These are phyloP conservation scores for Tagetes patula DNA, from an alignment of 129 eudicot species.

Conservation along the genomic window DNA sequence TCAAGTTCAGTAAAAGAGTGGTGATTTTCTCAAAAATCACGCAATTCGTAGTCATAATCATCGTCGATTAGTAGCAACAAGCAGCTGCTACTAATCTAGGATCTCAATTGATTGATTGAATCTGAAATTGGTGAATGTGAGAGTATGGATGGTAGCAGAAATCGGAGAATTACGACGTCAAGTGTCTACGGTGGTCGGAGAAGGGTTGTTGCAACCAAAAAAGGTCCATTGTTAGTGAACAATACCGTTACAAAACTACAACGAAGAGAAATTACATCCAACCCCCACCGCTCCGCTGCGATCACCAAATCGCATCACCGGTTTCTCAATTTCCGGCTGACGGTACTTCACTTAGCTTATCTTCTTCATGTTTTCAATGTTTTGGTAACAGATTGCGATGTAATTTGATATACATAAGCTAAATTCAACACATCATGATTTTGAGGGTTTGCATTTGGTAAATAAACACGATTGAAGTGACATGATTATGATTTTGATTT, in stretches of 20 bases:
- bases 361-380: neutral
- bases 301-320: conserved; percentile 33
- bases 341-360: conserved; percentile 13
- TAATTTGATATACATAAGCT: conserved; percentile 8
- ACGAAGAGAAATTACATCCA: conserved; percentile 35
- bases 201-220: conserved; percentile 34
- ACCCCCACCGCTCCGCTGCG: conserved; percentile 24
- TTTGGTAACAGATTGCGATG: neutral
- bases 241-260: conserved; percentile 39
- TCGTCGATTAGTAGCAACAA: conserved; percentile 15
- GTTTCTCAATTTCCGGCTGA: conserved; percentile 32
- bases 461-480: conserved; percentile 11
- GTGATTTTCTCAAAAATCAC: neutral
- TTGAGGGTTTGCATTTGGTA: conserved; percentile 5
- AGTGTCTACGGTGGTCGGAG: conserved; percentile 34
- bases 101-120: conserved; percentile 14
- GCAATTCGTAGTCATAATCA: neutral
- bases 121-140: conserved; percentile 24
- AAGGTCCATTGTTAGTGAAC: conserved; percentile 22
- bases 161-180: conserved; percentile 24
- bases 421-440: neutral
- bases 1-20: too few relatives aligned
- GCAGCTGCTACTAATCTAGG: neutral
- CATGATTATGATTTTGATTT: conserved; percentile 12
- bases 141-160: conserved; percentile 26